A percentile compares a stretch with the other conserved stretches of the same genome.
These are phyloP conservation scores for Fusarium xylarioides DNA, from an alignment of 2,329 filamentous ascomycete genomes.

Conservation along the genomic window DNA sequence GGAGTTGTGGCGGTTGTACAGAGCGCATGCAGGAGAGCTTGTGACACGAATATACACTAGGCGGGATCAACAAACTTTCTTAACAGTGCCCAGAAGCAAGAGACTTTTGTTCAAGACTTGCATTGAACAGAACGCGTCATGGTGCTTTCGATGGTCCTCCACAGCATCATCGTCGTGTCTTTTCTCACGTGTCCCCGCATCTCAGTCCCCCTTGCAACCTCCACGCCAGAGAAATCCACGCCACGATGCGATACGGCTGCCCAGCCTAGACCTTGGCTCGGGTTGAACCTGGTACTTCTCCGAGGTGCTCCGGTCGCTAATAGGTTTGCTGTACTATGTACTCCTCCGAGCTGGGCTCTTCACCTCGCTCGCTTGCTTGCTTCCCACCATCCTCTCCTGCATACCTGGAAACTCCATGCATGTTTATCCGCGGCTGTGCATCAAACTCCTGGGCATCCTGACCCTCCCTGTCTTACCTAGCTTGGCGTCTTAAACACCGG, in stretches of 20 bases:
- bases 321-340: slow-evolving; percentile 21
- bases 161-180: slow-evolving; percentile 38
- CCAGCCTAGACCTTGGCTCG: slow-evolving; percentile 34
- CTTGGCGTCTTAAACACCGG: slow-evolving; percentile 20
- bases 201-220: slow-evolving; percentile 38
- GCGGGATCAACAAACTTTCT: slow-evolving; percentile 14
- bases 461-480: slow-evolving; percentile 42
- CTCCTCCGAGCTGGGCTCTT: slow-evolving; percentile 23
- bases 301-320: slow-evolving; percentile 16
- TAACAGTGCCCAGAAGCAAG: slow-evolving; percentile 4
- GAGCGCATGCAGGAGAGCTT: slow-evolving; percentile 10
- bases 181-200: slow-evolving; percentile 45
- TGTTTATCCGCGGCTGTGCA: slow-evolving; percentile 43
- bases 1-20: slow-evolving; percentile 11
- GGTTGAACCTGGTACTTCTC: slow-evolving; percentile 36
- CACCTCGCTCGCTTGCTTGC: slow-evolving; percentile 18
- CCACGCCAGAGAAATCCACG: slow-evolving; percentile 36
- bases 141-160: slow-evolving; percentile 25
- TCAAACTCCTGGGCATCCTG: slow-evolving; percentile 37
- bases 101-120: slow-evolving; percentile 24
- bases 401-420: slow-evolving; percentile 36
- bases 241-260: slow-evolving; percentile 39
- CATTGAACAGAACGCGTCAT: slow-evolving; percentile 37
- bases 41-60: slow-evolving; percentile 15
- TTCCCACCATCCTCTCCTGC: slow-evolving; percentile 37